Base-by-base conservation (phyloP, 1,284 basidiomycete genomes). In the Cryptococcus wingfieldii region DNA sequence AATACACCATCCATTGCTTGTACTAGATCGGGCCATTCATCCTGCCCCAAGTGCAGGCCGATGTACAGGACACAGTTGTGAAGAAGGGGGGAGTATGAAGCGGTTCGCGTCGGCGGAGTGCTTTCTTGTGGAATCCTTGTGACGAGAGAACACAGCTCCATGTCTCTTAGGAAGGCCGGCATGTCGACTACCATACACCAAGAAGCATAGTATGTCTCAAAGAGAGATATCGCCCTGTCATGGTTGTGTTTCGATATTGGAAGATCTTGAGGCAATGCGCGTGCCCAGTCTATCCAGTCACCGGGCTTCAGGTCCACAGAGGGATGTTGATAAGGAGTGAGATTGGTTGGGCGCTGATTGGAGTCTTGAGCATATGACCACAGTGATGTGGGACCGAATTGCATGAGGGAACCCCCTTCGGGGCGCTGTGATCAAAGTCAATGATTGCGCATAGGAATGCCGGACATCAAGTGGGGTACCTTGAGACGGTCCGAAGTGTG, bases 161-260 rank as follows among this genome's bases (percentile, higher is more conserved):
- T 27, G 51, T 60, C 56, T 25, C 31, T 16, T 7, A 47, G 19
- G 43, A 63, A 63, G 4, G 50, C 45, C 9, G 57, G 52, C 50
- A 58, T 55, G 13, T 63, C 62, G 27, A 63, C 50, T 1, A 58
- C 53, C 31, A 61, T 31, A 50, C 62, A 63, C 62, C 62, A 63
- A 9, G 59, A 51, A 4, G 59, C 62, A 28, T 59, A 63, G 49
- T 58, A 63, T 3, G 62, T 51, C 14, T 44, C 56, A 37, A 59
- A 63, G 14, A 47, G 37, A 14, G 41, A 46, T 14, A 63, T 48
- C 2, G 62, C 62, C 9, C 25, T 37, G 54, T 61, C 62, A 34
- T 63, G 62, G 6, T 42, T 27, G 4, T 27, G 13, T 19, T 54
- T 54, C 25, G 38, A 46, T 12, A 51, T 44, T 18, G 34, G 37